These are phyloP conservation scores for Scheffersomyces lignicola DNA, from an alignment of 1,139 yeast species.

Conservation along the genomic window DNA sequence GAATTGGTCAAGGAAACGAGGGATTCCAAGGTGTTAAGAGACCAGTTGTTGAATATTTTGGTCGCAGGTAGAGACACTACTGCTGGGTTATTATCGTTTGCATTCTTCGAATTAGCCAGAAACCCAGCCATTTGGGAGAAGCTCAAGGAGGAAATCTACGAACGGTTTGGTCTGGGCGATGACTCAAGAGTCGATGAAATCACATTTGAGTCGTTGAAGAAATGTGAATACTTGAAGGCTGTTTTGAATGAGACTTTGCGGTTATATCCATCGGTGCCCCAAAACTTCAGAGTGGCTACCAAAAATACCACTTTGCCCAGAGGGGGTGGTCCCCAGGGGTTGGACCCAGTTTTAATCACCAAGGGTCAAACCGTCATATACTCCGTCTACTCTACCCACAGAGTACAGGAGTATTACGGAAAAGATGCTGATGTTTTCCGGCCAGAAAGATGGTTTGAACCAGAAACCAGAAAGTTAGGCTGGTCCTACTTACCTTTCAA, in stretches of 20 bases:
- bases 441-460: constrained; percentile 53
- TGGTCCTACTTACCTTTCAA: constrained; percentile 59
- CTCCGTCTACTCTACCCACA: constrained; percentile 42
- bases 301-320: constrained; percentile 50
- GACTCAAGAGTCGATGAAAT: constrained; percentile 25
- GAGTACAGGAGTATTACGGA: constrained; percentile 42
- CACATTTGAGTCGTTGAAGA: constrained; percentile 47
- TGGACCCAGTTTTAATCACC: constrained; percentile 40
- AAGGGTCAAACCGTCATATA: constrained; percentile 44
- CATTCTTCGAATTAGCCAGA: constrained; percentile 46
- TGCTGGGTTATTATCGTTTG: constrained; percentile 52
- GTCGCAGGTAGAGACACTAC: constrained; percentile 62
- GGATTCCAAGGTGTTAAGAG: constrained; percentile 49
- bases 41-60: constrained; percentile 51
- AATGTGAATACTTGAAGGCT: constrained; percentile 48
- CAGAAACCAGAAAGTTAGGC: constrained; percentile 33
- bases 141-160: constrained; percentile 38
- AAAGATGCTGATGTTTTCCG: constrained; percentile 42
- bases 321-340: constrained; percentile 53
- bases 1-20: constrained; percentile 52
- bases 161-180: constrained; percentile 32
- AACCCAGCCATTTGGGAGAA: constrained; percentile 39
- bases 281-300: constrained; percentile 44
- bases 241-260: constrained; percentile 52
- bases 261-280: constrained; percentile 55